Evolutionary conservation across 768 basidiomycete genomes (phyloP).

Genomic region (Thelephora aurantiotincta): DNA sequence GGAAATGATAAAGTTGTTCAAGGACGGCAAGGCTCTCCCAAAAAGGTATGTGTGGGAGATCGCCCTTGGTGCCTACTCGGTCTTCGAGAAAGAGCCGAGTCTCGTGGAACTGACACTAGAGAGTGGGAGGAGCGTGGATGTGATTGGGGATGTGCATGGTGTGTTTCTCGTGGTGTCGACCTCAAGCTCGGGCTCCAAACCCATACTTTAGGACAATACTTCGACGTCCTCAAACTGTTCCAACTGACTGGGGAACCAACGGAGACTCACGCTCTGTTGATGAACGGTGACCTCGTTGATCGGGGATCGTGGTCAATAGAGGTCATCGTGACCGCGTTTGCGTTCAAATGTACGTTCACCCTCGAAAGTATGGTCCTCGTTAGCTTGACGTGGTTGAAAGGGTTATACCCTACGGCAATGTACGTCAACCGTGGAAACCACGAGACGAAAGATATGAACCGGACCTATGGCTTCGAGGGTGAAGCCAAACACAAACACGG

Average conservation of each 20-base stretch:
- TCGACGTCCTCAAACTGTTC: constrained; percentile 81
- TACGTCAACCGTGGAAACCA: constrained; percentile 96
- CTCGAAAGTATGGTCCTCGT: neutral
- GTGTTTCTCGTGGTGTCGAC: constrained; percentile 6
- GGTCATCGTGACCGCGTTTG: constrained; percentile 85
- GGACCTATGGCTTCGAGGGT: constrained; percentile 86
- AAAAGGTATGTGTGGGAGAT: constrained; percentile 94
- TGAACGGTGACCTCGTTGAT: constrained; percentile 96
- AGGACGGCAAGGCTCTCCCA: constrained; percentile 83
- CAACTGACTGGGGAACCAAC: constrained; percentile 76
- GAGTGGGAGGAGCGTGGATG: constrained; percentile 74
- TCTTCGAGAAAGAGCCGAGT: constrained; percentile 66
- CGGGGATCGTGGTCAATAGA: constrained; percentile 93
- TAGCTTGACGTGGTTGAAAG: constrained; percentile 23
- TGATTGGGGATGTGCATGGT: constrained; percentile 97
- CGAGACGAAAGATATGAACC: constrained; percentile 95
- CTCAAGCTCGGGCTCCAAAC: constrained; percentile 1
- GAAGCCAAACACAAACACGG: constrained; percentile 96
- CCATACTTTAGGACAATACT: constrained; percentile 68
- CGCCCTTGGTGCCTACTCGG: constrained; percentile 67
- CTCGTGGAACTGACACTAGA: constrained; percentile 63
- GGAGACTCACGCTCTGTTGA: constrained; percentile 72
- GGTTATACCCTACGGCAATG: constrained; percentile 84
- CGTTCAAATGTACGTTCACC: constrained; percentile 71
- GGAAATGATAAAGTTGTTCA: constrained; percentile 85